A percentile compares a stretch with the other conserved stretches of the same genome.
phyloP scores from a whole-genome alignment of 441 rosid species.

The Erodium texanum region DNA sequence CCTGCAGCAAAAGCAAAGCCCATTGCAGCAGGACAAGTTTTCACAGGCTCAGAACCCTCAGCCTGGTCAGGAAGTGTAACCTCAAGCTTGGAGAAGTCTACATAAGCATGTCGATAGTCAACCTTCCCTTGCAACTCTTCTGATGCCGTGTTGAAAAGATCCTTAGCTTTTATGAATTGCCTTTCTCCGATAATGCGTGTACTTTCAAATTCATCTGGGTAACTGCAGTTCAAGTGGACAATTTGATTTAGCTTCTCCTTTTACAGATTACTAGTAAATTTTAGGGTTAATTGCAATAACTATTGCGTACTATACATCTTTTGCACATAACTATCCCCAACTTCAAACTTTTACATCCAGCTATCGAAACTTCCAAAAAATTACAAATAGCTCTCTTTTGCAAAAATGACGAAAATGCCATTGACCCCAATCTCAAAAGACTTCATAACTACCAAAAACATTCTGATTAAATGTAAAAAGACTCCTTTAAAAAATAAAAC shows the following conservation, averaged over 20 bases:
- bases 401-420: too few relatives aligned
- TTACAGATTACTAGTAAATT: background rate
- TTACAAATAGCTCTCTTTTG: too few relatives aligned
- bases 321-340: too few relatives aligned
- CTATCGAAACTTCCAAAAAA: too few relatives aligned
- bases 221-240: conserved; percentile 37
- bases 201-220: conserved; percentile 92
- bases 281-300: background rate
- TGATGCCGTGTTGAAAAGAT: conserved; percentile 74
- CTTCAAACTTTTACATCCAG: too few relatives aligned
- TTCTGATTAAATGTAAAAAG: too few relatives aligned
- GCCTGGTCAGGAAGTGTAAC: conserved; percentile 46
- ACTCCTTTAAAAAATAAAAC: too few relatives aligned
- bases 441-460: too few relatives aligned
- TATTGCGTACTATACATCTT: too few relatives aligned
- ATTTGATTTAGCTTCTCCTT: conserved; percentile 14
- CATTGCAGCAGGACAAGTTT: conserved; percentile 94
- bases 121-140: conserved; percentile 62
- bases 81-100: conserved; percentile 76
- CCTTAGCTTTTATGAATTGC: conserved; percentile 65
- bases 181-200: conserved; percentile 83
- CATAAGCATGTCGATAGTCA: conserved; percentile 61
- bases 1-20: conserved; percentile 97
- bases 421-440: too few relatives aligned
- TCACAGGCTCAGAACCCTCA: conserved; percentile 57